Evolutionary conservation across 1,284 basidiomycete species (phyloP).

Genomic region (Vanrija humicola): DNA sequence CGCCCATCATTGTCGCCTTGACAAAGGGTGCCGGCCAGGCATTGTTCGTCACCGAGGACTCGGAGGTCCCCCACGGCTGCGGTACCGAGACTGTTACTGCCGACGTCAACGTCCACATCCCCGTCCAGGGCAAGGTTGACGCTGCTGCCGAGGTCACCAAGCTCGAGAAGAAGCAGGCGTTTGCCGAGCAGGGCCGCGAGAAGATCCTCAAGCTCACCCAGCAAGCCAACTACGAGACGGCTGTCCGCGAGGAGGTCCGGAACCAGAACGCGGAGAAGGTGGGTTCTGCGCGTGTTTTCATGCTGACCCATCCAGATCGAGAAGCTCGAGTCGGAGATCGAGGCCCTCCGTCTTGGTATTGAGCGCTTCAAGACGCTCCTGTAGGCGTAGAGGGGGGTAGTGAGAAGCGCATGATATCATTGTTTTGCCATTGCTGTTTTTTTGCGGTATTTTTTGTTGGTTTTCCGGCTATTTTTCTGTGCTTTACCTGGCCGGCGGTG

Average conservation of each 20-base stretch:
- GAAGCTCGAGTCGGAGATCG: conserved; percentile 47
- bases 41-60: conserved; percentile 57
- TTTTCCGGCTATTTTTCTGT: no score
- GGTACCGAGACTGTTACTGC: conserved; percentile 76
- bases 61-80: conserved; percentile 76
- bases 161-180: conserved; percentile 76
- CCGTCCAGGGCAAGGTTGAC: conserved; percentile 84
- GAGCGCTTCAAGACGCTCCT: conserved; percentile 46
- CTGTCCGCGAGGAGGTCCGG: conserved; percentile 73
- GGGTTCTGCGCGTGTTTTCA: conserved; percentile 13
- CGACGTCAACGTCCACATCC: conserved; percentile 70
- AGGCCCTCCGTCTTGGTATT: conserved; percentile 42
- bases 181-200: conserved; percentile 64
- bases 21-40: conserved; percentile 83
- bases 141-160: conserved; percentile 78
- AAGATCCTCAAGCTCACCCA: conserved; percentile 73
- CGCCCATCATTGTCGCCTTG: conserved; percentile 71
- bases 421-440: no score
- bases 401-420: background rate
- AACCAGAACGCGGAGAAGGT: conserved; percentile 75
- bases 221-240: conserved; percentile 70
- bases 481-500: no score
- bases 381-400: conserved; percentile 13
- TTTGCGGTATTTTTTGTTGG: no score
- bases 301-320: conserved; percentile 25